Percentiles rank a stretch among this genome's conserved stretches.
phyloP scores from a whole-genome alignment of 2,329 filamentous ascomycete species.

The Colletotrichum godetiae region DNA sequence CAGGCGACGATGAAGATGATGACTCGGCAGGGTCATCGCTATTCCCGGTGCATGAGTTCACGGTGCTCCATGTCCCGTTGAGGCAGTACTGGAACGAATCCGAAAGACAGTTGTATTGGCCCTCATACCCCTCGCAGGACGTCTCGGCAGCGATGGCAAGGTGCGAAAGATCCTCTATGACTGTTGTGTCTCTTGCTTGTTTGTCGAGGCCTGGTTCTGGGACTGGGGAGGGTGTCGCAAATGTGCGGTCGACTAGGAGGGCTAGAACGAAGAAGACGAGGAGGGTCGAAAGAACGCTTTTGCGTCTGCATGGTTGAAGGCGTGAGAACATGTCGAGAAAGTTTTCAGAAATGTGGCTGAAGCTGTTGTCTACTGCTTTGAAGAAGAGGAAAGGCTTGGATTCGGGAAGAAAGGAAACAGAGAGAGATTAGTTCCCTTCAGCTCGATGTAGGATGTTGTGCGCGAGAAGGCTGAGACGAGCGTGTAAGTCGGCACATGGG shows the following conservation, averaged over 20 bases:
- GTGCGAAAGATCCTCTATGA: conserved; percentile 11
- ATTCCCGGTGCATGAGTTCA: conserved; percentile 3
- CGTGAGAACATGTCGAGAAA: background rate
- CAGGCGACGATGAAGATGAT: background rate
- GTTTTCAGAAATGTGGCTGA: background rate
- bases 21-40: background rate
- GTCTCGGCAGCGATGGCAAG: conserved; percentile 49
- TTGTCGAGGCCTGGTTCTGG: background rate
- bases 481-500: background rate
- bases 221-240: background rate
- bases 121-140: conserved; percentile 55
- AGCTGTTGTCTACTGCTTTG: fast-evolving
- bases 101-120: conserved; percentile 67
- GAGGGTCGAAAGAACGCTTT: background rate
- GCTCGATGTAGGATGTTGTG: background rate
- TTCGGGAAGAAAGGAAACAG: background rate
- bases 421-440: background rate
- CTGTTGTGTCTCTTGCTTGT: background rate
- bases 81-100: conserved; percentile 62
- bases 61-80: conserved; percentile 56
- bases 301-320: background rate
- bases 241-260: conserved; percentile 28
- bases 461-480: background rate
- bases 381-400: too few species aligned
- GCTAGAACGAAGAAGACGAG: conserved; percentile 1